Conservation (phyloP, 306 rosid genomes). For the Mucuna pruriens region DNA sequence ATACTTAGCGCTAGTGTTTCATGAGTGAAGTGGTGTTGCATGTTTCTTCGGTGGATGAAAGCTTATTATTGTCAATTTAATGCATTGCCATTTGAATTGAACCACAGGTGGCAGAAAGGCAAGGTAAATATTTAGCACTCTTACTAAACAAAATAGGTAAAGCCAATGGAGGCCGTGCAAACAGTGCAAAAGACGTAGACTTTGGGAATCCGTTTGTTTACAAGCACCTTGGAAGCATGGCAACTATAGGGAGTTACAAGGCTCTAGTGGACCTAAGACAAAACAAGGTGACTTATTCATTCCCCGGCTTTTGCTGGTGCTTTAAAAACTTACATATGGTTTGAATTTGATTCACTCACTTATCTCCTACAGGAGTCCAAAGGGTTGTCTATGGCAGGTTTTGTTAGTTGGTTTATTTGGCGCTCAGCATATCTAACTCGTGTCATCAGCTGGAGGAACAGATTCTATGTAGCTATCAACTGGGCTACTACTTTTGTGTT, state of each 20-base stretch:
- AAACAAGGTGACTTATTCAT: constrained; percentile 66
- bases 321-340: neutral
- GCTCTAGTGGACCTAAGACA: constrained; percentile 99
- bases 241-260: constrained; percentile 85
- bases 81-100: constrained; percentile 21
- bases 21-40: constrained; percentile 6
- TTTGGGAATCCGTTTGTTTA: constrained; percentile 79
- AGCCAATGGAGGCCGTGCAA: constrained; percentile 75
- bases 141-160: constrained; percentile 75
- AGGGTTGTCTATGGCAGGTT: constrained; percentile 87
- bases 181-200: constrained; percentile 53
- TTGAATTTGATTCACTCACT: constrained; percentile 33
- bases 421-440: constrained; percentile 89
- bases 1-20: neutral
- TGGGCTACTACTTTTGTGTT: constrained; percentile 91
- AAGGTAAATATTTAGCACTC: constrained; percentile 78
- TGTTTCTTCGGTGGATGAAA: neutral
- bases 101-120: constrained; percentile 92
- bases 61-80: constrained; percentile 15
- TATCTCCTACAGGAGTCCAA: constrained; percentile 63
- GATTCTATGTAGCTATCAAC: constrained; percentile 91
- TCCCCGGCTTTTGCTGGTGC: neutral
- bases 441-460: constrained; percentile 94
- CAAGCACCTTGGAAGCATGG: constrained; percentile 98
- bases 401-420: constrained; percentile 90